Base-by-base conservation (phyloP, 1,139 yeast genomes). In the Geotrichum macrosporum region DNA sequence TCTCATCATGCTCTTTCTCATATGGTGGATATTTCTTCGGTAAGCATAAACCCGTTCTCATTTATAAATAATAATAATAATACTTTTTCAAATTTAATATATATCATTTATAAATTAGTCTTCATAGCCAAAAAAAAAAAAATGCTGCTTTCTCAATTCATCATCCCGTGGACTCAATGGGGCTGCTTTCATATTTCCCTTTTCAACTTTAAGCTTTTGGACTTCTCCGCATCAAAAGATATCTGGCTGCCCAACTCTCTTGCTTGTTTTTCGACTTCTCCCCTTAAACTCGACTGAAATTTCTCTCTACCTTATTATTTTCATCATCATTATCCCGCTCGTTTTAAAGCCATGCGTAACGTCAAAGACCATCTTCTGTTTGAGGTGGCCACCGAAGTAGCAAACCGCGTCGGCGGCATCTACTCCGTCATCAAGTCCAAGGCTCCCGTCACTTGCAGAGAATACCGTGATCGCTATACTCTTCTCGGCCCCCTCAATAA, bases 361-460 rank as follows among this genome's bases (percentile, higher is more conserved):
- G 71, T 71, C 38, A 78, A 82, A 59, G 84, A 86, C 66, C 96
- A 88, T 63, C 73, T 88, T 50, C 76, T 92, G 46, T 88, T 92
- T 62, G 98, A 92, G 70, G 85, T 87, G 47, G 95, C 98, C 55
- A 92, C 98, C 3, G 98, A 92, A 67, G 97, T 92, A 44, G 97
- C 97, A 60, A 89, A 92, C 72, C 77, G 94, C 59, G 97, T 92
- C 24, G 98, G 98, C 46, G 98, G 98, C 43, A 92, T 92, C 65
- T 92, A 92, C 71, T 88, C 97, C 24, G 98, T 92, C 50, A 76
- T 92, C 64, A 92, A 92, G 67, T 86, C 96, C 22, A 92, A 92
- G 69, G 97, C 97, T 5, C 96, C 96, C 5, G 89, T 89, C 52
- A 92, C 98, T 8, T 89, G 86, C 46, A 89, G 94, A 39, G 97